Percentiles rank a stretch among this genome's conserved stretches.
phyloP scores from a whole-genome alignment of 768 basidiomycete genomes.

The Rhizopogon salebrosus region DNA sequence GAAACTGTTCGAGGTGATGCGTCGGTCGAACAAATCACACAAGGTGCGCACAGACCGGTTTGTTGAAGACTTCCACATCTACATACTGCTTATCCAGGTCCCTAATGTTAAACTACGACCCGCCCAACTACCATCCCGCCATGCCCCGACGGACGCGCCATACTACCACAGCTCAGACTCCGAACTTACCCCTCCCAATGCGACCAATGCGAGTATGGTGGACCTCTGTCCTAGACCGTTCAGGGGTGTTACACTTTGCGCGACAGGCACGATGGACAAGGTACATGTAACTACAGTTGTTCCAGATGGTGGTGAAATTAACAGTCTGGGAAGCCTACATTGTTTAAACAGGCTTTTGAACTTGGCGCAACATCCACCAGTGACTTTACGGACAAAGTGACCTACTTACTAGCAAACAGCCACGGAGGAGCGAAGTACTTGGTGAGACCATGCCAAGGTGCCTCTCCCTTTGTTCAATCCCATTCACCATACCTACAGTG shows the following conservation, averaged over 20 bases:
- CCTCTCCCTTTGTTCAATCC: constrained; percentile 4
- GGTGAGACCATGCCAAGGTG: constrained; percentile 35
- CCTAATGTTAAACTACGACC: constrained; percentile 82
- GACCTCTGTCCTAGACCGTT: constrained; percentile 66
- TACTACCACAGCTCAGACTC: constrained; percentile 43
- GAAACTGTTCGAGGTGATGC: constrained; percentile 22
- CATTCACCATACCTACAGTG: constrained; percentile 44
- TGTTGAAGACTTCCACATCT: neutral
- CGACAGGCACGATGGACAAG: constrained; percentile 78
- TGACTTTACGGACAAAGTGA: constrained; percentile 82
- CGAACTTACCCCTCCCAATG: constrained; percentile 42
- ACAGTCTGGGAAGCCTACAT: constrained; percentile 40
- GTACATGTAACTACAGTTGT: constrained; percentile 31
- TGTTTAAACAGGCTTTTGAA: constrained; percentile 75
- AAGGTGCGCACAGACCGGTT: constrained; percentile 36
- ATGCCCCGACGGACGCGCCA: constrained; percentile 24
- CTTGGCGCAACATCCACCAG: constrained; percentile 68
- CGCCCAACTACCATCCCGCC: constrained; percentile 33
- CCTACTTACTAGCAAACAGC: constrained; percentile 79
- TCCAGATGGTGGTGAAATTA: neutral
- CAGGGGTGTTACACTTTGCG: constrained; percentile 59
- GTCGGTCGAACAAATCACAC: constrained; percentile 61
- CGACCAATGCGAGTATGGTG: constrained; percentile 37
- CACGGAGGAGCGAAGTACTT: constrained; percentile 82
- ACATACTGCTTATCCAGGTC: constrained; percentile 41